Percentiles rank a stretch among this genome's conserved stretches.
Evolutionary conservation across 1,284 basidiomycete genomes (phyloP).

Genomic region (Gymnopus androsaceus): DNA sequence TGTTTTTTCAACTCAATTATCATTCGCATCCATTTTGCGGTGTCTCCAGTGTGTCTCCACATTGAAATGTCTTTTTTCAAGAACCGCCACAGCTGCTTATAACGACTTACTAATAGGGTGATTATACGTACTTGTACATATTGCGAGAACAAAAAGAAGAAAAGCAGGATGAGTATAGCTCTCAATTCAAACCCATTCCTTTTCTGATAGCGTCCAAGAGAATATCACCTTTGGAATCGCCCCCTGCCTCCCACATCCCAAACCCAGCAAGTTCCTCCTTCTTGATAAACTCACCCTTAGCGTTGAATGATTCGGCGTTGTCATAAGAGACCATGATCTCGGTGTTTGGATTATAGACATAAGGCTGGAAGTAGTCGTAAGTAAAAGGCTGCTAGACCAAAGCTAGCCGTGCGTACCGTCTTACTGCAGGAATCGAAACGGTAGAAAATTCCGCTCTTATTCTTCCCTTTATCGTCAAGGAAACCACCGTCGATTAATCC

Average conservation of each 20-base stretch:
- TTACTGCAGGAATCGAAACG: slow-evolving; percentile 57
- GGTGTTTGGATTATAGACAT: slow-evolving; percentile 49
- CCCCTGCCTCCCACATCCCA: slow-evolving; percentile 58
- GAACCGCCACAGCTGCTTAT: too few relatives aligned
- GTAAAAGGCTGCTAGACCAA: not conserved
- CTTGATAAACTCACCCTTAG: slow-evolving; percentile 35
- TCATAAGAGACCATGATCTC: slow-evolving; percentile 59
- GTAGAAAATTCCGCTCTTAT: slow-evolving; percentile 41
- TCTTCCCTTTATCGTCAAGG: slow-evolving; percentile 44
- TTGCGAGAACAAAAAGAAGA: too few relatives aligned
- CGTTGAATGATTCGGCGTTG: slow-evolving; percentile 45
- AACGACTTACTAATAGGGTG: too few relatives aligned
- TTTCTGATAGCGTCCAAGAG: slow-evolving; percentile 53
- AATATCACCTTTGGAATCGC: slow-evolving; percentile 52
- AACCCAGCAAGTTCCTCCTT: slow-evolving; percentile 48
- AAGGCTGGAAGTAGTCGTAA: slow-evolving; percentile 41
- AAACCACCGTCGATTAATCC: slow-evolving; percentile 47
- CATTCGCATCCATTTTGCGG: too few relatives aligned
- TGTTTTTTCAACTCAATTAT: too few relatives aligned
- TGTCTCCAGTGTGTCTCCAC: too few relatives aligned
- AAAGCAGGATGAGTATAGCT: too few relatives aligned
- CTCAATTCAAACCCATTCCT: not conserved
- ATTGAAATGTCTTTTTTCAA: too few relatives aligned
- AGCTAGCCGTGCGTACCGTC: slow-evolving; percentile 45
- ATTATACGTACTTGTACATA: too few relatives aligned